phyloP scores from a whole-genome alignment of 2,329 filamentous ascomycete genomes.

The Fusarium hainanense region DNA sequence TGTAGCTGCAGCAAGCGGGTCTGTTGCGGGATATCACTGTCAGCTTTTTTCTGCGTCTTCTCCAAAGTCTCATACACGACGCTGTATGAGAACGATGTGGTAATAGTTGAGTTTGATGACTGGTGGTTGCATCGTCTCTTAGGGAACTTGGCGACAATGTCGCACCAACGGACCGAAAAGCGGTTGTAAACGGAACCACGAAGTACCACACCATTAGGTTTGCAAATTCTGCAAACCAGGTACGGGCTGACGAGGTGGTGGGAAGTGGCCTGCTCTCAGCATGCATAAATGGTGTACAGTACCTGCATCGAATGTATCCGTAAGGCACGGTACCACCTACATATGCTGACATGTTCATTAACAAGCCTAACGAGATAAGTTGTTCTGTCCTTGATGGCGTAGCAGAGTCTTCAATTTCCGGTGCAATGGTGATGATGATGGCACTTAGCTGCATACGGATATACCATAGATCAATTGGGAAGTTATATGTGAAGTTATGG shows the following conservation, averaged over 20 bases:
- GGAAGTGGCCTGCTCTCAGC: conserved; percentile 4
- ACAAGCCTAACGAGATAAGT: not conserved
- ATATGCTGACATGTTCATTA: not conserved
- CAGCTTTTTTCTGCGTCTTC: not conserved
- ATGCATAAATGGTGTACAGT: conserved; percentile 9
- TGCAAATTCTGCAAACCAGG: conserved; percentile 11
- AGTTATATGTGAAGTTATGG: conserved; percentile 2
- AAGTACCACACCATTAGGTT: conserved; percentile 20
- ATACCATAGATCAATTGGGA: conserved; percentile 7
- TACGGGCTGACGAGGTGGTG: conserved; percentile 17
- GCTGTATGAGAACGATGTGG: not conserved
- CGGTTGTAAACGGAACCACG: conserved; percentile 20
- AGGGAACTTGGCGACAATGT: conserved; percentile 1
- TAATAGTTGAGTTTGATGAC: conserved; percentile 8
- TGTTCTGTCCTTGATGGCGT: conserved; percentile 3
- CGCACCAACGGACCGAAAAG: conserved; percentile 17
- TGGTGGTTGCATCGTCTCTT: conserved; percentile 5
- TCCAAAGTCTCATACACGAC: not conserved
- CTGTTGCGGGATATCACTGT: not conserved
- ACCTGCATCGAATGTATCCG: conserved; percentile 19
- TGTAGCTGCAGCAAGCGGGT: conserved; percentile 1
- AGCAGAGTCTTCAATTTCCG: not conserved
- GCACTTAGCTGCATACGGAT: not conserved
- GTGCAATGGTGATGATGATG: not conserved
- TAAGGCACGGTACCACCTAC: conserved; percentile 15